phyloP scores from a whole-genome alignment of 164 flowering plant species.

The Kalanchoe fedtschenkoi region DNA sequence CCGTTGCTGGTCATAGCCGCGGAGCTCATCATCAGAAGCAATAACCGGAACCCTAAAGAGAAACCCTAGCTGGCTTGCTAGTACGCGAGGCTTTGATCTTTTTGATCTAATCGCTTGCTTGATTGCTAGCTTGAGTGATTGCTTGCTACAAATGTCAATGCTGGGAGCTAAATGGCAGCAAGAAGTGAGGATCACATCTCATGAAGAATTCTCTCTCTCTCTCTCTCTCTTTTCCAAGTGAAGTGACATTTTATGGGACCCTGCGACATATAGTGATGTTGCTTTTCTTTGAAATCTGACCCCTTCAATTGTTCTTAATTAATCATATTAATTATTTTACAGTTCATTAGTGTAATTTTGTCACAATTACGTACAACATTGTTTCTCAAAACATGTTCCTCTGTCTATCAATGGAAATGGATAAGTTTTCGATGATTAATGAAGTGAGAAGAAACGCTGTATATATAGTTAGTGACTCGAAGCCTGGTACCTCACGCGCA shows the following conservation, averaged over 20 bases:
- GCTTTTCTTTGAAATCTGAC: neutral
- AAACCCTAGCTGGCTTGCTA: neutral
- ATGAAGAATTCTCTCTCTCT: neutral
- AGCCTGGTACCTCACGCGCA: neutral
- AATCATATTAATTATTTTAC: neutral
- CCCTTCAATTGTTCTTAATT: neutral
- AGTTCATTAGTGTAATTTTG: neutral
- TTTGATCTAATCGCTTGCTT: no score
- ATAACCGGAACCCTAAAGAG: no score
- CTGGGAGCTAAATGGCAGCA: neutral
- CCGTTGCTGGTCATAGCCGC: neutral
- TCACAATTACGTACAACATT: neutral
- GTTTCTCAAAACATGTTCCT: neutral
- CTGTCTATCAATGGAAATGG: slow-evolving; percentile 22
- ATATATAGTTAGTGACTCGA: neutral
- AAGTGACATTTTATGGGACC: slow-evolving; percentile 1
- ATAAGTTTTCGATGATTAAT: neutral
- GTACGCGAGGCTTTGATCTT: no score
- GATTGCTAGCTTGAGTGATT: no score
- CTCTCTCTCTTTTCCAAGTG: neutral
- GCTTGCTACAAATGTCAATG: neutral
- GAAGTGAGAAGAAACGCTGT: neutral
- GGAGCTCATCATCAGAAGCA: neutral
- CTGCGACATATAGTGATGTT: neutral
- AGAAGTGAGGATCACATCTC: neutral